A percentile compares a stretch with the other conserved stretches of the same genome.
Conservation (phyloP, 257 asterid species). For the Nemophila menziesii region DNA sequence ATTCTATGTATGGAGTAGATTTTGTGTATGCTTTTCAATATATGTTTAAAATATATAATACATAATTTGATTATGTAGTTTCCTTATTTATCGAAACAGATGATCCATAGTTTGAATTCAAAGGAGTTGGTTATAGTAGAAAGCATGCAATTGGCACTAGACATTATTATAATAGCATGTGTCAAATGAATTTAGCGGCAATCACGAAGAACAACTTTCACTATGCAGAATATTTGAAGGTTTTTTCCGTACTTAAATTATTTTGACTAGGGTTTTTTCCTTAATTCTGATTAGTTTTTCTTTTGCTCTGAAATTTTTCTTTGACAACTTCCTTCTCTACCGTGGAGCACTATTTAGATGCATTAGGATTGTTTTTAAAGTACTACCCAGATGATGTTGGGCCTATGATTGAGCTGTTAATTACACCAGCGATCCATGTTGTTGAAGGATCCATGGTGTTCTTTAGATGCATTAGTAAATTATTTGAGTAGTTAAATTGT, state of each 20-base stretch:
- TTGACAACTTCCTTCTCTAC: conserved; percentile 68
- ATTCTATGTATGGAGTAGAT: too few species aligned
- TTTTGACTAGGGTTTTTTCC: conserved; percentile 9
- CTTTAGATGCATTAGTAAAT: too few species aligned
- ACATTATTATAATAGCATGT: conserved; percentile 55
- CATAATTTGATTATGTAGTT: too few species aligned
- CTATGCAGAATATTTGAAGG: conserved; percentile 64
- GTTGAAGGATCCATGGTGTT: too few species aligned
- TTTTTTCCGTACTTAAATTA: conserved; percentile 19
- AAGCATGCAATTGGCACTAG: conserved; percentile 85
- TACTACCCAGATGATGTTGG: conserved; percentile 73
- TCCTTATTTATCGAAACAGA: too few species aligned
- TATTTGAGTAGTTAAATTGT: conserved; percentile 68
- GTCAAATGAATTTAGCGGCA: conserved; percentile 41
- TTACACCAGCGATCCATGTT: too few species aligned
- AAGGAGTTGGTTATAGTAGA: conserved; percentile 72
- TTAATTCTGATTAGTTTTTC: conserved; percentile 28
- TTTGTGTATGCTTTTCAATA: too few species aligned
- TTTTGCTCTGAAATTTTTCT: conserved; percentile 65
- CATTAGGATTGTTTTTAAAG: conserved; percentile 87
- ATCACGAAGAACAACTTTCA: conserved; percentile 43
- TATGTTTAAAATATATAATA: too few species aligned
- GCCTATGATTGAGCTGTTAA: too few species aligned
- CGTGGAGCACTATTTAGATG: conserved; percentile 87
- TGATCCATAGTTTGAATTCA: conserved; percentile 15